phyloP scores from a whole-genome alignment of 2,329 filamentous ascomycete genomes.

The Microdochium bolleyi region DNA sequence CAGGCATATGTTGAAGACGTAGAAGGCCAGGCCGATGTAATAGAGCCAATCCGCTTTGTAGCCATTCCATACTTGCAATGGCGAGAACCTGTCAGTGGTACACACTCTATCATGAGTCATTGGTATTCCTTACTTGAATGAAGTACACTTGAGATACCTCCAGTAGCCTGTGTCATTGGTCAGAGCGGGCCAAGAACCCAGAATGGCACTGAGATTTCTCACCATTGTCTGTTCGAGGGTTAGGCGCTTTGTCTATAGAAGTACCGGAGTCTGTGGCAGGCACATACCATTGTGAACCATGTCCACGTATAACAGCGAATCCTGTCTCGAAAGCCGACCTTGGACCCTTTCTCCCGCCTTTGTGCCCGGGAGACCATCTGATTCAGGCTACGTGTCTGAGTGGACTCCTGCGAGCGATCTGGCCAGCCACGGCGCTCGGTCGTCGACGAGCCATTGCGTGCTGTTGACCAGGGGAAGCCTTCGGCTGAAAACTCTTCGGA shows the following conservation, averaged over 20 bases:
- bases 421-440: conserved; percentile 6
- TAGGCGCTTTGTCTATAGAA: no score
- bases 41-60: conserved; percentile 48
- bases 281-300: conserved; percentile 58
- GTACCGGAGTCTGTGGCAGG: neutral
- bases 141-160: conserved; percentile 48
- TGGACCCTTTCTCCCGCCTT: conserved; percentile 13
- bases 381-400: conserved; percentile 18
- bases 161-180: conserved; percentile 34
- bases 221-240: neutral
- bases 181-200: conserved; percentile 3
- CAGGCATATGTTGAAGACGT: conserved; percentile 55
- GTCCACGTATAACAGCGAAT: conserved; percentile 59
- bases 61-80: conserved; percentile 31
- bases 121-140: conserved; percentile 35
- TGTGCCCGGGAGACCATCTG: conserved; percentile 23
- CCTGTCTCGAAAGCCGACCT: conserved; percentile 38
- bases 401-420: conserved; percentile 6
- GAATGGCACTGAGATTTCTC: no score
- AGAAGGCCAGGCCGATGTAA: conserved; percentile 52
- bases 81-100: conserved; percentile 8
- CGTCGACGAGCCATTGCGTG: conserved; percentile 2
- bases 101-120: neutral
- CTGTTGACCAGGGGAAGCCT: neutral
- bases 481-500: conserved; percentile 12